Evolutionary conservation across 768 basidiomycete species (phyloP).

Genomic region (Coprinopsis strossmayeri): DNA sequence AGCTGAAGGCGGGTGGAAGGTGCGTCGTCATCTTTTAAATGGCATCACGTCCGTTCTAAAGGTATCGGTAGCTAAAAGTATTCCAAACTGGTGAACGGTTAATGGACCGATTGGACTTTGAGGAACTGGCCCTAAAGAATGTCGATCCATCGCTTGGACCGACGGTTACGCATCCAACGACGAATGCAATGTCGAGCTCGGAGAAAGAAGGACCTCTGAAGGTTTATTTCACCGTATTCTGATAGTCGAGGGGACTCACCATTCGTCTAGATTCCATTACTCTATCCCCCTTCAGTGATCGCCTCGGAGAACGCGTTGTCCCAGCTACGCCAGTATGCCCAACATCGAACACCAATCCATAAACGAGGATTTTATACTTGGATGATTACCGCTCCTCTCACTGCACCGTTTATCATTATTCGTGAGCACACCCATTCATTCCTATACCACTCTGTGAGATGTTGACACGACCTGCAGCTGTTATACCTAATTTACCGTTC

Average conservation of each 20-base stretch:
- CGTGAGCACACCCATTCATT: conserved; percentile 40
- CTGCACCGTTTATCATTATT: conserved; percentile 69
- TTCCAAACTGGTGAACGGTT: conserved; percentile 62
- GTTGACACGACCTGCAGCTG: conserved; percentile 32
- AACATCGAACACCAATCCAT: conserved; percentile 55
- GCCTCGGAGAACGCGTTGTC: conserved; percentile 27
- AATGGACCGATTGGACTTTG: conserved; percentile 70
- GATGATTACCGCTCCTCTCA: conserved; percentile 62
- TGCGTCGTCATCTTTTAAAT: conserved; percentile 28
- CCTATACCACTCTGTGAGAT: background rate
- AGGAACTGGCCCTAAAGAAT: conserved; percentile 69
- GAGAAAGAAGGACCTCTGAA: conserved; percentile 8
- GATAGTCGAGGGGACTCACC: background rate
- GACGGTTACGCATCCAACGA: conserved; percentile 24
- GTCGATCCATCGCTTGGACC: conserved; percentile 68
- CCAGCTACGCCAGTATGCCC: conserved; percentile 47
- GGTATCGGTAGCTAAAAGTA: conserved; percentile 41
- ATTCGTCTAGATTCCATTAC: conserved; percentile 48
- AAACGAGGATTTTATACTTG: conserved; percentile 59
- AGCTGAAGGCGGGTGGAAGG: conserved; percentile 70
- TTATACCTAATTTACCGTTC: conserved; percentile 80
- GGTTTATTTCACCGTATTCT: background rate
- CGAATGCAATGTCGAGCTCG: conserved; percentile 14
- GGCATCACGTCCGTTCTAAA: background rate
- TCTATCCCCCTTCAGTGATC: conserved; percentile 48